Evolutionary conservation across 805 yeast genomes (phyloP), one percentile per base, ranked within the genome.

Genomic region (Scheffersomyces amazonensis): DNA sequence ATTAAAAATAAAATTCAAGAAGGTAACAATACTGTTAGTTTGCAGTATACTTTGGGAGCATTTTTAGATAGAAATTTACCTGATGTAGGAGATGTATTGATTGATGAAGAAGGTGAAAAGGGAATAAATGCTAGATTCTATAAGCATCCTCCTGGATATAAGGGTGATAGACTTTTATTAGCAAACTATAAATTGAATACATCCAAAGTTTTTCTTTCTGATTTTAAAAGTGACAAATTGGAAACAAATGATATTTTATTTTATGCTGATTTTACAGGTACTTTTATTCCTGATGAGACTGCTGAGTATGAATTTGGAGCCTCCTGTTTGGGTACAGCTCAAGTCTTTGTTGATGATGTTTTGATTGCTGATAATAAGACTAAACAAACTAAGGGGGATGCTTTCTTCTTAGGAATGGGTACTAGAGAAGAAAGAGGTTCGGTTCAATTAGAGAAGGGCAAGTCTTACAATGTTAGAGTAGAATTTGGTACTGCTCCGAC

Each of bases 321-420:
- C 37, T 57, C 75, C 11, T 72, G 71, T 24, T 49, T 63, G 35
- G 86, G 86, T 16, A 74, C 82, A 28, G 82, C 79, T 21, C 71
- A 69, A 51, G 42, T 81, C 16, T 81, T 65, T 46, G 53, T 80
- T 35, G 72, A 81, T 47, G 83, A 58, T 40, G 48, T 72, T 48
- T 58, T 78, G 40, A 60, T 81, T 22, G 73, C 78, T 35, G 83
- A 80, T 54, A 78, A 80, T 58, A 71, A 66, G 48, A 73, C 78
- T 31, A 54, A 66, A 19, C 85, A 81, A 60, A 58, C 46, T 2
- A 52, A 48, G 20, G 85, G 83, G 10, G 56, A 60, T 23, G 62
- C 72, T 3, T 79, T 77, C 62, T 76, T 76, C 54, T 51, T 64
- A 40, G 75, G 76, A 12, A 49, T 62, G 53, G 86, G 83, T 34